These are phyloP conservation scores for Sarocladium strictum DNA, from an alignment of 2,329 filamentous ascomycete genomes.

Conservation along the genomic window DNA sequence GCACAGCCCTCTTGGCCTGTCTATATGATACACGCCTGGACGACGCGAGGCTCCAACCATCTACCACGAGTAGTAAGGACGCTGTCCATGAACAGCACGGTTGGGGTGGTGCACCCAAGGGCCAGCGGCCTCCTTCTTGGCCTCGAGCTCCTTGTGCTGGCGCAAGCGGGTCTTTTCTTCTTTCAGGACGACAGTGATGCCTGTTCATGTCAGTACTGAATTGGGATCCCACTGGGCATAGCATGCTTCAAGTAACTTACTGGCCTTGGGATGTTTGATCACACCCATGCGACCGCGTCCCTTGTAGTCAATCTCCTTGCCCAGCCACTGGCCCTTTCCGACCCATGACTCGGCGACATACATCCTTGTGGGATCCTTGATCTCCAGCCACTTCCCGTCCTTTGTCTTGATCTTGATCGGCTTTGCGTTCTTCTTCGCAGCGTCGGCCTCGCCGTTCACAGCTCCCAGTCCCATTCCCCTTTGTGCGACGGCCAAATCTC, in stretches of 20 bases:
- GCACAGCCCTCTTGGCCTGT: neutral
- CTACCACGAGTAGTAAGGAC: conserved; percentile 90
- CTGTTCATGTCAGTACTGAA: conserved; percentile 36
- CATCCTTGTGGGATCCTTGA: conserved; percentile 71
- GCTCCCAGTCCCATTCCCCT: conserved; percentile 76
- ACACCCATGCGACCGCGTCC: conserved; percentile 67
- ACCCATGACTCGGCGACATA: conserved; percentile 95
- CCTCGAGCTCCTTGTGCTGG: conserved; percentile 69
- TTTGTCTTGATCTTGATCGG: conserved; percentile 60
- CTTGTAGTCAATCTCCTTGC: conserved; percentile 58
- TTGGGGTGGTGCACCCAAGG: conserved; percentile 88
- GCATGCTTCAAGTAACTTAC: conserved; percentile 43
- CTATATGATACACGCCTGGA: conserved; percentile 1
- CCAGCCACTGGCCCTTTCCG: conserved; percentile 62
- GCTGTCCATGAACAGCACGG: conserved; percentile 74
- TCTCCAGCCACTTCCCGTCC: conserved; percentile 64
- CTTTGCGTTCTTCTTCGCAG: conserved; percentile 17
- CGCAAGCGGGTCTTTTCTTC: conserved; percentile 88
- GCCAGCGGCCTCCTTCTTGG: conserved; percentile 67
- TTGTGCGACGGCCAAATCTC: conserved; percentile 71
- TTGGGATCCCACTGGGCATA: neutral
- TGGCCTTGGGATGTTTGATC: conserved; percentile 66
- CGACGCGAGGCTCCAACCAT: neutral
- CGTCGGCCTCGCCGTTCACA: conserved; percentile 33
- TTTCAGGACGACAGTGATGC: conserved; percentile 76